phyloP scores from a whole-genome alignment of 2,329 filamentous ascomycete genomes.

The Neoscytalidium dimidiatum region DNA sequence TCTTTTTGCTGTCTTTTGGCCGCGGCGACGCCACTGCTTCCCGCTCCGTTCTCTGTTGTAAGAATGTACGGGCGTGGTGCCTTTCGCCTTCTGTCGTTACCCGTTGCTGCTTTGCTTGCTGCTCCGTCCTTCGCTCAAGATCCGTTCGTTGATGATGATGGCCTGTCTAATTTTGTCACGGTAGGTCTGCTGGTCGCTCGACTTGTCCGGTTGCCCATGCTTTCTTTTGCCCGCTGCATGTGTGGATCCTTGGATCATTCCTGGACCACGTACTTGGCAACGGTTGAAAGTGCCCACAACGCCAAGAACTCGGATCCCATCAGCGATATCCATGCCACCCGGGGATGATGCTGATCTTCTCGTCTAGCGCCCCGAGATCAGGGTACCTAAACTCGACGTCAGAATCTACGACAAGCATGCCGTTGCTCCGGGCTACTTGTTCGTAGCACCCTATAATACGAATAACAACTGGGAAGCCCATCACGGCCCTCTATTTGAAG shows the following conservation, averaged over 20 bases:
- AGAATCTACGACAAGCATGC: conserved; percentile 14
- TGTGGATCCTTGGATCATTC: not conserved
- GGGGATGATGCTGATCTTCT: conserved; percentile 6
- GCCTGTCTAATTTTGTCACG: conserved; percentile 11
- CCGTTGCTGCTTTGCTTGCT: not conserved
- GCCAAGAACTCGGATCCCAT: not conserved
- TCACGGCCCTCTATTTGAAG: not conserved
- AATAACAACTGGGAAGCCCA: conserved; percentile 15
- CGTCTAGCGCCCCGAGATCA: conserved; percentile 18
- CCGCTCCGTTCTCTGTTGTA: not conserved
- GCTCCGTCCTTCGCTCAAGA: conserved; percentile 5
- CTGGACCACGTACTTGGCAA: not conserved
- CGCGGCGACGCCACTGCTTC: not conserved
- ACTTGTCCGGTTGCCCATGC: not conserved
- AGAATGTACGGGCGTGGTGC: not conserved
- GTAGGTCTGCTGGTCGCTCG: not conserved
- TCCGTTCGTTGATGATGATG: conserved; percentile 2
- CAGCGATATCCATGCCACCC: not conserved
- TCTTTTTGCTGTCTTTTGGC: not conserved
- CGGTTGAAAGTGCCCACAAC: not conserved
- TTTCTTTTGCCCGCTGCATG: too few relatives aligned
- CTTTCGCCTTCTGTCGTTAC: not conserved
- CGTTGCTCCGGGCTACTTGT: conserved; percentile 46
- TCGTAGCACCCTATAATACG: conserved; percentile 49
- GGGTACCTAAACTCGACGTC: conserved; percentile 18